phyloP scores from a whole-genome alignment of 2,329 filamentous ascomycete species.

The Colletotrichum incanum region DNA sequence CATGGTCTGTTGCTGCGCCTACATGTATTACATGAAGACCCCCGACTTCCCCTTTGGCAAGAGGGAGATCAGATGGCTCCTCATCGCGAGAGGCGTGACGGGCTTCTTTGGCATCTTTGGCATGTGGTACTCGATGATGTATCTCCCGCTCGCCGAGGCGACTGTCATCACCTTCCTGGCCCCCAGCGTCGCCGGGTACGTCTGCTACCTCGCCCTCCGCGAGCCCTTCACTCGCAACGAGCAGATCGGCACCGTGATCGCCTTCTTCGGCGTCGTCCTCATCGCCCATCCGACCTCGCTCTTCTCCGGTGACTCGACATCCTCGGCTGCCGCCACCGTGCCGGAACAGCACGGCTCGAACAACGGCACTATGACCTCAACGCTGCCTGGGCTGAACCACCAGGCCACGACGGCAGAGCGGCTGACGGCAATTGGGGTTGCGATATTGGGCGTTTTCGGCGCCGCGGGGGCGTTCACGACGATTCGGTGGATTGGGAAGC shows the following conservation, averaged over 20 bases:
- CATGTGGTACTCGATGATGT: conserved; percentile 78
- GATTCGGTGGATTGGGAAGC: conserved; percentile 84
- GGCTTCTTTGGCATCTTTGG: conserved; percentile 87
- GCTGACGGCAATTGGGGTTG: conserved; percentile 78
- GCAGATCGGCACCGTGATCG: conserved; percentile 82
- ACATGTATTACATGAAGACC: conserved; percentile 81
- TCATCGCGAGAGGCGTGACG: conserved; percentile 77
- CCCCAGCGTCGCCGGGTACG: conserved; percentile 84
- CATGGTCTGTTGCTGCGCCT: conserved; percentile 74
- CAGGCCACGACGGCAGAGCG: conserved; percentile 74
- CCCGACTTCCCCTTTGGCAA: conserved; percentile 80
- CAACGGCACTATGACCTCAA: conserved; percentile 39
- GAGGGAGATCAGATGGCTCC: conserved; percentile 75
- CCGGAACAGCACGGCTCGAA: conserved; percentile 39
- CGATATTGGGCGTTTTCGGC: conserved; percentile 84
- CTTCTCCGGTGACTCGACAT: conserved; percentile 56
- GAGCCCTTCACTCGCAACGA: conserved; percentile 86
- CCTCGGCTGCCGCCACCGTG: conserved; percentile 35
- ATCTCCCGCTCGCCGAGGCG: conserved; percentile 88
- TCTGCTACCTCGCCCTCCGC: conserved; percentile 80
- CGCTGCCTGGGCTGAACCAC: conserved; percentile 52
- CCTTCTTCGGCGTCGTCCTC: conserved; percentile 84
- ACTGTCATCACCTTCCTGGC: conserved; percentile 92
- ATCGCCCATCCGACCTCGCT: conserved; percentile 81
- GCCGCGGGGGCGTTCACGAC: conserved; percentile 81